phyloP scores from a whole-genome alignment of 495 filamentous ascomycete genomes.

The Daldinia decipiens region DNA sequence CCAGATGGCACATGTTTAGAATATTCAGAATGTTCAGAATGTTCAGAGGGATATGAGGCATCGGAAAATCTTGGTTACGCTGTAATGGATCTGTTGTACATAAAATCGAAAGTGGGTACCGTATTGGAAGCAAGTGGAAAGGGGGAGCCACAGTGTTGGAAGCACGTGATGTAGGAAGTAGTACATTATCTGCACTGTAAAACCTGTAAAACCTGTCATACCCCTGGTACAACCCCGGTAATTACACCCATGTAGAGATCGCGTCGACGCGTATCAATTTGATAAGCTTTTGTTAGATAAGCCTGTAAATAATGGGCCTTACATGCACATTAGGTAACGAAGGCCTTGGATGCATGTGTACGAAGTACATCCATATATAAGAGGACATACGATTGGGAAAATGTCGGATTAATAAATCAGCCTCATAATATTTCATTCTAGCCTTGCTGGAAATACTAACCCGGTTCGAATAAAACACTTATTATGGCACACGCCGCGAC shows the following conservation, averaged over 20 bases:
- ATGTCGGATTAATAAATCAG: neutral
- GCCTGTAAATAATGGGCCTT: neutral
- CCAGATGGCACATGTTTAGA: slow-evolving; percentile 10
- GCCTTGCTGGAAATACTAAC: no score
- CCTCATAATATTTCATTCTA: neutral
- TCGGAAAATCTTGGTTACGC: slow-evolving; percentile 13
- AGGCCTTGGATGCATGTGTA: neutral
- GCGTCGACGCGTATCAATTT: slow-evolving; percentile 39
- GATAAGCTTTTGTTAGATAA: slow-evolving; percentile 16
- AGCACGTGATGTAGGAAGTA: neutral
- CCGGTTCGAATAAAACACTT: slow-evolving; percentile 32
- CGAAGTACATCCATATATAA: no score
- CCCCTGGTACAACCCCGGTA: slow-evolving; percentile 14
- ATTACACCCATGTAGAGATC: slow-evolving; percentile 31
- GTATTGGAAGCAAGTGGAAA: slow-evolving; percentile 8
- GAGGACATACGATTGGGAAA: neutral
- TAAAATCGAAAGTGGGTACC: slow-evolving; percentile 2
- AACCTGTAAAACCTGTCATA: slow-evolving; percentile 5
- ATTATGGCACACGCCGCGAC: slow-evolving; percentile 61
- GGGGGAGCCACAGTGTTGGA: slow-evolving; percentile 22
- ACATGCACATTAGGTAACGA: no score
- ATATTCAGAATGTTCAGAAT: neutral
- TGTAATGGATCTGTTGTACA: slow-evolving; percentile 9
- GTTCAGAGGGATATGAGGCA: slow-evolving; percentile 1
- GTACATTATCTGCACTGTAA: slow-evolving; percentile 4